Evolutionary conservation across 176 grass and related monocot genomes (phyloP), one percentile per base, ranked within the genome.

Genomic region (Carex pumila): DNA sequence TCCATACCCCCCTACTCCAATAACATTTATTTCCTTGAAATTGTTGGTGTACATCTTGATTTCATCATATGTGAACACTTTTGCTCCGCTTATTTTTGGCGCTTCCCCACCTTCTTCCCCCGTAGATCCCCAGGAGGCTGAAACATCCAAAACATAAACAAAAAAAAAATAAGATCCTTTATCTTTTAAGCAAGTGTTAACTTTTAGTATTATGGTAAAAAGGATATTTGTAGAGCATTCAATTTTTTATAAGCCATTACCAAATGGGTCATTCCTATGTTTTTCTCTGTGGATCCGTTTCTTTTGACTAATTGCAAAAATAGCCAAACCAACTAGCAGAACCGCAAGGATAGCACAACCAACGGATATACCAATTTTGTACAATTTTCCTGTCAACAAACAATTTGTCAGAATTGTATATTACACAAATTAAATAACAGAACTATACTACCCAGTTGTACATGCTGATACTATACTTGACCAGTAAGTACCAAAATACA

Each of bases 1-100:
- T 91, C 95, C 92, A 53, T 91, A 98, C 9, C 95, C 91, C n/a
- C 95, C 95, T 50, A 58, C 75, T 37, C 95, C 95, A 82, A 98
- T 89, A 45, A 82, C 80, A 57, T 94, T 98, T 32, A 84, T 92
- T 84, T 91, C 74, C 39, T 72, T 59, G 88, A 98, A 98, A 69
- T 90, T 87, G 67, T 93, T 98, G 13, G 92, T 98, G 88, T 62
- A 89, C 64, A 87, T 80, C 65, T 83, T 94, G 19, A 98, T 86
- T 87, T 98, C 89, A 79, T 94, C 91, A 64, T 87, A 76, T 85
- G 84, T 71, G 56, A 98, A 98, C 71, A 47, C 57, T 89, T 83
- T 94, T 50, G 92, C 86, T 17, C 76, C 88, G 2, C 80, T 90
- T 36, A 98, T 37, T 84, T 93, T 86, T 18, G 95, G 95, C 12